Base-by-base conservation (phyloP, 2,329 filamentous ascomycete genomes). In the Coniochaeta sp. region DNA sequence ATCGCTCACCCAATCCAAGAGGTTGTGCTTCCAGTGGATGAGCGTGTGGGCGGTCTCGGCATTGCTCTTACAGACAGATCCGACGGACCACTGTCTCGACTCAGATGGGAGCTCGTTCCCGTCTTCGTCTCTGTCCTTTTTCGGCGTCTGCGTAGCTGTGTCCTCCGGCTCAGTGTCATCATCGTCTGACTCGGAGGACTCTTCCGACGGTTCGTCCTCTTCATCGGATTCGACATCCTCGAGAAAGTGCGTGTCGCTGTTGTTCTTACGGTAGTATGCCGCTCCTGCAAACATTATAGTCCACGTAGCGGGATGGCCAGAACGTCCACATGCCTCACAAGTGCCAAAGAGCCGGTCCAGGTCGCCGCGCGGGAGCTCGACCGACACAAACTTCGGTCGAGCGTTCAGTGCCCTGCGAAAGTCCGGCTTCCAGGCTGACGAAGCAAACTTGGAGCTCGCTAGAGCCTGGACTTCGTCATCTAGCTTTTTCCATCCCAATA, bases 281-380 rank as follows among this genome's bases (percentile, higher is more conserved):
- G 81, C 80, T 6, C 89, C 90, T 7, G 73, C 75, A 61, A 93
- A 85, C 16, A 78, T 76, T 31, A 93, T 75, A 62, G 82, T 80
- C 61, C 76, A 89, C 2, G 82, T 88, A 0, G 89, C 87, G 0
- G 87, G 83, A 68, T 93, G 90, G 0, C 79, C 81, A 16, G 78
- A 81, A 24, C 89, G 82, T 58, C 90, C 89, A 67, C 90, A 93
- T 0, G 88, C 89, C 67, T 88, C 84, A 67, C 89, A 91, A 14
- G 81, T 38, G 34, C 40, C 43, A 22, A 58, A 56, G 1, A 58
- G 6, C 19, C 75, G 38, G 74, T 69, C 8, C 33, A 57, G 24
- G 56, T 69, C 70, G 43, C 64, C 67, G 0, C 67, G 71, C 16
- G 78, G 73, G 9, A 84, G 74, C 7, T 73, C 68, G 12, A 75